Evolutionary conservation across 306 rosid genomes (phyloP), one percentile per base, ranked within the genome.

Genomic region (Corylus heterophylla): DNA sequence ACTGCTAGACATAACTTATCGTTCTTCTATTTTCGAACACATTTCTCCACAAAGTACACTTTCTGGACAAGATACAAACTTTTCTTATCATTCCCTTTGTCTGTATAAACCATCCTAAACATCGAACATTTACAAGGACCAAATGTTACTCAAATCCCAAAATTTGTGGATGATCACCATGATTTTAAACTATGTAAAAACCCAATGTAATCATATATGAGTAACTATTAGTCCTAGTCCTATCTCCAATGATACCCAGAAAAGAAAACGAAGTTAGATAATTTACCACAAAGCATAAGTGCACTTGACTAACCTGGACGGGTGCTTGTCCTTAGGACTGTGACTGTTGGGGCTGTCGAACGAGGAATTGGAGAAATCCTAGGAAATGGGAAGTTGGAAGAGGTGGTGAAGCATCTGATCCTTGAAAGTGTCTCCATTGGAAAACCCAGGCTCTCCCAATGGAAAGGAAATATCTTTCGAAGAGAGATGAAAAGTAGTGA

Each of bases 391-490:
- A 78, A 48, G 61, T 64, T 74, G 79, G 50, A 37, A 64, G 74
- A 14, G 62, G 81, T 49, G 73, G 85, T 72, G 66, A 79, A 73
- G 84, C 89, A 87, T 31, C 83, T 85, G 80, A 87, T 66, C 88
- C 83, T 82, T 52, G 88, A 76, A 76, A 92, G 89, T 54, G 87
- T 73, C 69, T 88, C 91, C 94, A 90, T 90, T 39, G 72, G 14
- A 47, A 20, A 39, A 67, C 8, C 51, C 51, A 18, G 49, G 48
- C 22, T 8, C 27, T 39, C 14, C 71, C 72, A 17, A 42, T 10
- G 27, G 12, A 17, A 39, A 39, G 20, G 10, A 42, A 18, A 9
- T 67, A 67, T 39, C 72, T 39, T 17, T 17, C 9, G 0, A 4
- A 12, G 7, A 25, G 25, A 27, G 17, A 62, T 22, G 12, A 2